A percentile compares a stretch with the other conserved stretches of the same genome.
phyloP scores from a whole-genome alignment of 805 yeast species.

The Wickerhamiella qilinensis region DNA sequence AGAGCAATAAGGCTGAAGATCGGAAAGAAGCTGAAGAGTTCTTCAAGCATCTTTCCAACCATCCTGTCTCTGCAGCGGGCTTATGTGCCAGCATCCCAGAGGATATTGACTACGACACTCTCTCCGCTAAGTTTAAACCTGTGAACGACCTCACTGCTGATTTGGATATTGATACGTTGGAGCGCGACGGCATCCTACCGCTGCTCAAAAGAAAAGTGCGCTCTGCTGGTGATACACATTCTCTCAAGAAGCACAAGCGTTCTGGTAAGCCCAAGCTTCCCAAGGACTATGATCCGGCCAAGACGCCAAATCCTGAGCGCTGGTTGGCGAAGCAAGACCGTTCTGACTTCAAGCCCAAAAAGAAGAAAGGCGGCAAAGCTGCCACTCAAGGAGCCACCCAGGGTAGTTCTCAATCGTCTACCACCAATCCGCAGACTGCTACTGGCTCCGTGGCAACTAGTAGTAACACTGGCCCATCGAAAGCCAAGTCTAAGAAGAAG shows the following conservation, averaged over 20 bases:
- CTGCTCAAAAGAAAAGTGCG: constrained; percentile 15
- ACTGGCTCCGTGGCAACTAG: constrained; percentile 4
- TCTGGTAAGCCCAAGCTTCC: constrained; percentile 25
- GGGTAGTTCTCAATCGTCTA: constrained; percentile 31
- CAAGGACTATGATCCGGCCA: constrained; percentile 26
- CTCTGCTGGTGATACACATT: constrained; percentile 13
- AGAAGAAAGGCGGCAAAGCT: constrained; percentile 35
- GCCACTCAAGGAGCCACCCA: constrained; percentile 38
- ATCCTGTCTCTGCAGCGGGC: constrained; percentile 6
- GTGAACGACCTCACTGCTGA: constrained; percentile 10
- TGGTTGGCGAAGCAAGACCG: constrained; percentile 87
- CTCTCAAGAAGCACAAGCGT: constrained; percentile 19
- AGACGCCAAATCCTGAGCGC: constrained; percentile 50
- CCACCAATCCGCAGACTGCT: constrained; percentile 4
- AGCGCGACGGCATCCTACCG: constrained; percentile 11
- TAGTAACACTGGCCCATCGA: constrained; percentile 1
- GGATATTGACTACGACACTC: neutral
- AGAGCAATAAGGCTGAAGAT: constrained; percentile 1
- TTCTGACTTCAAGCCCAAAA: constrained; percentile 64
- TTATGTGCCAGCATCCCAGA: neutral
- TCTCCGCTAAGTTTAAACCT: constrained; percentile 2
- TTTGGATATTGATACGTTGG: constrained; percentile 16
- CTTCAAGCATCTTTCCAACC: constrained; percentile 5
- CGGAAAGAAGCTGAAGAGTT: constrained; percentile 2
- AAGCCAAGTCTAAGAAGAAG: constrained; percentile 12